These are phyloP conservation scores for Acrasis kona DNA, from an alignment of 78 protist species.

Conservation along the genomic window DNA sequence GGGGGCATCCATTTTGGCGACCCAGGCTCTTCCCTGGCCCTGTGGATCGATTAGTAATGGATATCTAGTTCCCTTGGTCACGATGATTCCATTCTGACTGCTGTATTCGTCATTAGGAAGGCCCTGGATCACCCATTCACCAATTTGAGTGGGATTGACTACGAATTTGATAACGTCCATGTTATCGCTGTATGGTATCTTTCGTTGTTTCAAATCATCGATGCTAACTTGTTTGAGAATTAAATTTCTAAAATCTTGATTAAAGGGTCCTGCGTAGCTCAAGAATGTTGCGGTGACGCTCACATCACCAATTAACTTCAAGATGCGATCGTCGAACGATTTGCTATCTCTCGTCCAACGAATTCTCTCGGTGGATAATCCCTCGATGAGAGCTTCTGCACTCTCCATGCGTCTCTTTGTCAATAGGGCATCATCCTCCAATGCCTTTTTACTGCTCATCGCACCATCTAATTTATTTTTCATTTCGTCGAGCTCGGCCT, in stretches of 20 bases:
- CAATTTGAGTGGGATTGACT: conserved; percentile 40
- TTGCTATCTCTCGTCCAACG: conserved; percentile 64
- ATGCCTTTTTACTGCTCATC: conserved; percentile 37
- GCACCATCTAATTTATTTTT: conserved; percentile 47
- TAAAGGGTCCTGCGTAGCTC: conserved; percentile 74
- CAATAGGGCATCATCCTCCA: conserved; percentile 60
- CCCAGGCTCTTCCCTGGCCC: conserved; percentile 40
- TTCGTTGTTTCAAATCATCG: neutral
- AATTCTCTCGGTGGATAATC: conserved; percentile 65
- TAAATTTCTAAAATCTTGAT: conserved; percentile 44
- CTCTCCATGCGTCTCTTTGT: conserved; percentile 36
- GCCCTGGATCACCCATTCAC: conserved; percentile 76
- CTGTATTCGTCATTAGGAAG: conserved; percentile 77
- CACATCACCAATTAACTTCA: conserved; percentile 65
- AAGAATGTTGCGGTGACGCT: conserved; percentile 62
- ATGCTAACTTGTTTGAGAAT: conserved; percentile 39
- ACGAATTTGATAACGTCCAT: conserved; percentile 38
- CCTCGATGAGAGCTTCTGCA: conserved; percentile 62
- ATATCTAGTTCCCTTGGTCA: conserved; percentile 19
- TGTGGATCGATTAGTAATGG: conserved; percentile 42
- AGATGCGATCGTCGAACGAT: conserved; percentile 31
- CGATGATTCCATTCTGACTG: conserved; percentile 40
- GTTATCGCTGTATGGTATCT: neutral
- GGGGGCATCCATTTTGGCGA: neutral
- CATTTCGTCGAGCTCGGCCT: conserved; percentile 40